Base-by-base conservation (phyloP, 805 yeast genomes). In the Yarrowia sp. region DNA sequence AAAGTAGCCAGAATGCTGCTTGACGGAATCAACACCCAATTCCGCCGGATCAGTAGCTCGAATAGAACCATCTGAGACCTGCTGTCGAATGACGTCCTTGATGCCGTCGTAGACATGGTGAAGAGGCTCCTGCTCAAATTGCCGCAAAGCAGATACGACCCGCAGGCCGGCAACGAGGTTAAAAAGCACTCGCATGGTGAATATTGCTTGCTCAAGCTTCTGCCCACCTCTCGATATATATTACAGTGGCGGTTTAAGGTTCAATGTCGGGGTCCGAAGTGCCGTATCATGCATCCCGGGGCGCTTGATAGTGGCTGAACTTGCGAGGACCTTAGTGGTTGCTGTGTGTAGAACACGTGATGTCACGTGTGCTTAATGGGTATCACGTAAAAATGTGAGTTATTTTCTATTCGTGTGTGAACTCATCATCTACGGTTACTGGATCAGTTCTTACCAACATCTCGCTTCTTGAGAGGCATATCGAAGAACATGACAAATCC, bases 1-100 rank as follows among this genome's bases (percentile, higher is more conserved):
- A 67, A 87, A 75, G 72, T 87, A 87, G 32, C 94, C 94, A 21
- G 88, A 77, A 69, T 84, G 84, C 73, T 87, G 93, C 70, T 83
- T 82, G 38, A 86, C 89, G 39, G 74, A 75, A 72, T 86, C 90
- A 60, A 91, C 78, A 16, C 92, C 94, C 67, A 92, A 80, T 31
- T 76, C 76, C 65, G 78, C 77, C 7, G 96, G 96, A 39, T 67
- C 66, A 72, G 81, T 81, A 66, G 83, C 81, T 70, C 92, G 81
- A 71, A 87, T 77, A 63, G 80, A 75, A 73, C 85, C 80, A 32
- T 65, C 39, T 4, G 68, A 66, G 12, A 62, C 31, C 25, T 56
- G 27, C 47, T 65, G 58, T 12, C 58, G 41, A 16, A 42, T n/a
- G 33, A 51, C 41, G 24, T 51, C 58, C 32, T 51, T 51, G 58